Evolutionary conservation across 2,329 filamentous ascomycete species (phyloP).

Genomic region (Pseudogymnoascus sp.): DNA sequence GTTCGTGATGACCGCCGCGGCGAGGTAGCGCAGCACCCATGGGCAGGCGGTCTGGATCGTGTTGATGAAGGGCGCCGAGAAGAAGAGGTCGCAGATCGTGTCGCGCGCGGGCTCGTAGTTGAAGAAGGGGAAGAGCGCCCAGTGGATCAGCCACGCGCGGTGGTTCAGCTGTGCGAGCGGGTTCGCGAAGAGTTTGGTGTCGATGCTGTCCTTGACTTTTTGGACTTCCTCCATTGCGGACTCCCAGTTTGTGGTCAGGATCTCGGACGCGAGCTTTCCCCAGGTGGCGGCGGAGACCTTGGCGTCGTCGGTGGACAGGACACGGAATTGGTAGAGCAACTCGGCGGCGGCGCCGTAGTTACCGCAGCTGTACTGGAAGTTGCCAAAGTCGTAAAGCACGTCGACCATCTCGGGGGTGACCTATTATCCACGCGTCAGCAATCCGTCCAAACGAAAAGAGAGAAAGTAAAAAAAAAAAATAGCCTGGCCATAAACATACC

Average conservation of each 20-base stretch:
- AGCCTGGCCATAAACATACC: constrained; percentile 41
- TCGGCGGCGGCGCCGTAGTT: constrained; percentile 87
- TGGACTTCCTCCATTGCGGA: constrained; percentile 81
- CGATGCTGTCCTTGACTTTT: constrained; percentile 86
- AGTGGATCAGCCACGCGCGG: constrained; percentile 96
- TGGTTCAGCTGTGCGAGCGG: constrained; percentile 91
- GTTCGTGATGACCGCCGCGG: constrained; percentile 91
- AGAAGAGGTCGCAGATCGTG: constrained; percentile 88
- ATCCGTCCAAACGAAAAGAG: background rate
- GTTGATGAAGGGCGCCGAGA: constrained; percentile 97
- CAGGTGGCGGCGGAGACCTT: constrained; percentile 92
- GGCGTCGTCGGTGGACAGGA: constrained; percentile 96
- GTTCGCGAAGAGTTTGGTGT: constrained; percentile 93
- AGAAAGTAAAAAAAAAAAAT: constrained; percentile 8
- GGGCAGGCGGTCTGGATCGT: constrained; percentile 97
- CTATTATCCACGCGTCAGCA: constrained; percentile 32
- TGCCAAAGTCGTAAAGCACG: constrained; percentile 88
- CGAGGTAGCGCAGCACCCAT: constrained; percentile 91
- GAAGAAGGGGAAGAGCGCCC: constrained; percentile 97
- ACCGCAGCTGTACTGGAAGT: constrained; percentile 96
- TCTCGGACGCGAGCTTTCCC: constrained; percentile 96
- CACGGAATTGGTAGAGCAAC: constrained; percentile 93
- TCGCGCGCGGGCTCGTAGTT: constrained; percentile 92
- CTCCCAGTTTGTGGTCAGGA: constrained; percentile 93
- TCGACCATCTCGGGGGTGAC: constrained; percentile 94